Base-by-base conservation (phyloP, 2,329 filamentous ascomycete genomes). In the Phaeomoniella chlamydospora region DNA sequence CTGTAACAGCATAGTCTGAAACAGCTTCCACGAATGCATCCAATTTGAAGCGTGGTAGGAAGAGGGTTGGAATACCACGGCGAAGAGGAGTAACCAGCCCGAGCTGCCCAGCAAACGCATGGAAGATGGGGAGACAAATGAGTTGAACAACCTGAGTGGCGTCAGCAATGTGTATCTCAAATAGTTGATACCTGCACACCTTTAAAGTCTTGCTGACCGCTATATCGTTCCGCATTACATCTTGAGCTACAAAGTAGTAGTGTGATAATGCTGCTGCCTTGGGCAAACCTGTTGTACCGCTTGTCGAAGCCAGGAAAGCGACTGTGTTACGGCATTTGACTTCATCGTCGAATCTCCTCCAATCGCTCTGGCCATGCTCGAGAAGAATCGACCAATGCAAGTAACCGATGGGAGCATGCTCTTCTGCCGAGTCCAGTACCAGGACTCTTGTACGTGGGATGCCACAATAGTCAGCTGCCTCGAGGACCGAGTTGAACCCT, bases 231-330 rank as follows among this genome's bases (percentile, higher is more conserved):
- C 33, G 33, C 22, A 41, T 32, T 16, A 36, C 34, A 18, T 39
- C 37, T 36, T 45, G 45, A 39, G 43, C 41, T 13, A 48, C 43
- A 15, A 45, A 18, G 18, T 39, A 43, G 13, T 6, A 11, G 29
- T 33, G 35, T 5, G 18, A 18, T 12, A 18, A 11, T 5, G 17
- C n/a, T 6, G 14, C 33, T 5, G 16, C 12, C 17, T 32, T n/a
- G 9, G 22, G 35, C 26, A 87, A 58, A 3, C 82, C 82, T 9
- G 80, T 86, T 1, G 82, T 88, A 14, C 82, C 82, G 51, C 77
- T 83, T 0, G 79, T 85, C 53, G 84, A 87, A 58, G 80, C 86
- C 31, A 92, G 64, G 50, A 81, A 88, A 37, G 16, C 19, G 18
- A 11, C 11, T 39, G 11, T 22, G 15, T 9, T 32, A 13, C 15